Percentiles rank a stretch among this genome's conserved stretches.
phyloP scores from a whole-genome alignment of 148 eudicot species.

The Chenopodium berlandieri region DNA sequence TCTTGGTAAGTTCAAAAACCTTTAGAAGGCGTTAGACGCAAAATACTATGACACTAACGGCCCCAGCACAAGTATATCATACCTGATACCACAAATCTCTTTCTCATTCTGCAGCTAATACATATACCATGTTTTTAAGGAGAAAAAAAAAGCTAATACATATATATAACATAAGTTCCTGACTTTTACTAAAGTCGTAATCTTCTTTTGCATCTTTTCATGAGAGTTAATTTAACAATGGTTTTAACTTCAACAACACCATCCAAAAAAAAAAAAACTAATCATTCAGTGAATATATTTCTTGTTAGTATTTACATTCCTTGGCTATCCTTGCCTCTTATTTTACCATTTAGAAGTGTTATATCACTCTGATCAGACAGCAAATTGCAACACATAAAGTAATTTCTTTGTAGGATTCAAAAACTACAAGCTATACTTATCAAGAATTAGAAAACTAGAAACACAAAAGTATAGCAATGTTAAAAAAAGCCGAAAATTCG shows the following conservation, averaged over 20 bases:
- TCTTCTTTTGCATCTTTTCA: background rate
- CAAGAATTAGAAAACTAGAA: background rate
- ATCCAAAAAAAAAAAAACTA: too few species aligned
- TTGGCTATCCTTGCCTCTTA: background rate
- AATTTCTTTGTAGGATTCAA: too few species aligned
- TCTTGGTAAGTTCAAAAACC: too few species aligned
- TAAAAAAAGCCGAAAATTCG: background rate
- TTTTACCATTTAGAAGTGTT: too few species aligned
- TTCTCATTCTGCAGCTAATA: background rate
- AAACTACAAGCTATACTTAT: too few species aligned
- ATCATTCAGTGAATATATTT: background rate
- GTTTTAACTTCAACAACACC: too few species aligned
- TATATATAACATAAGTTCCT: background rate
- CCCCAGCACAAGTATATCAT: background rate
- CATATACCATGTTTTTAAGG: background rate
- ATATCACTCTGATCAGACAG: too few species aligned
- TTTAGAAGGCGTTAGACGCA: too few species aligned
- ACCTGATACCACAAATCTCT: background rate
- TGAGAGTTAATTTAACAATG: background rate
- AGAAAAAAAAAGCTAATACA: too few species aligned
- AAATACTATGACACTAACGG: too few species aligned
- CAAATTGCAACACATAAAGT: too few species aligned
- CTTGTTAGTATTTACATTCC: background rate
- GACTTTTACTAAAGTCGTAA: background rate
- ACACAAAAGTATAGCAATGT: background rate